A percentile compares a stretch with the other conserved stretches of the same genome.
These are phyloP conservation scores for Sarcomyxa edulis DNA, from an alignment of 768 basidiomycete genomes.

Conservation along the genomic window DNA sequence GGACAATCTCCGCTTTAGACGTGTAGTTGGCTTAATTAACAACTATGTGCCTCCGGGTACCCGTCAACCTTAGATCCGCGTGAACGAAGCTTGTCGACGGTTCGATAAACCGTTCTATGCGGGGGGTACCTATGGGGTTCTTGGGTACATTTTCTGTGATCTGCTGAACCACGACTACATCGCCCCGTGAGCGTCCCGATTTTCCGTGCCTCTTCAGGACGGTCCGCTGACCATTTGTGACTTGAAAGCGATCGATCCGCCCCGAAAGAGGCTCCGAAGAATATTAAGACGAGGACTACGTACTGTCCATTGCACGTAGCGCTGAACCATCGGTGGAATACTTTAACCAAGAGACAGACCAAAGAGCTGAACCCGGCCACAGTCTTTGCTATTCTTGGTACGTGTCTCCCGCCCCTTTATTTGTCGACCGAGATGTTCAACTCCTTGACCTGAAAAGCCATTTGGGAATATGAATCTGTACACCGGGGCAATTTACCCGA, in stretches of 20 bases:
- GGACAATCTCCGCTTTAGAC: conserved; percentile 8
- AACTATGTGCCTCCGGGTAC: background rate
- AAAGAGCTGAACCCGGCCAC: conserved; percentile 78
- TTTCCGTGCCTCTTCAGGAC: conserved; percentile 4
- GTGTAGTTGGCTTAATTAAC: conserved; percentile 1
- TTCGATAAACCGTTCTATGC: conserved; percentile 79
- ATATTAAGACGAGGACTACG: conserved; percentile 50
- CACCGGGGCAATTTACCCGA: conserved; percentile 57
- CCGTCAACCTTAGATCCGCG: conserved; percentile 63
- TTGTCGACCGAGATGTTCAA: conserved; percentile 5
- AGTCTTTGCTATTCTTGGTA: conserved; percentile 72
- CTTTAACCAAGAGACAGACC: conserved; percentile 67
- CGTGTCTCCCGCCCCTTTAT: conserved; percentile 7
- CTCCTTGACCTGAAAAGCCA: conserved; percentile 35
- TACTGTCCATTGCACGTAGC: conserved; percentile 64
- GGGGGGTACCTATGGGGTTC: conserved; percentile 86
- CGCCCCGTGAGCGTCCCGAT: conserved; percentile 55
- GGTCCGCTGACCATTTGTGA: conserved; percentile 7
- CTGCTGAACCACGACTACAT: conserved; percentile 84
- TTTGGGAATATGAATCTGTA: conserved; percentile 76
- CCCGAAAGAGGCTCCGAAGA: conserved; percentile 53
- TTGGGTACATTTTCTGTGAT: conserved; percentile 95
- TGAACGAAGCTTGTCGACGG: conserved; percentile 78
- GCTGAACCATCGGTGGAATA: conserved; percentile 63
- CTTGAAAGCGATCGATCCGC: conserved; percentile 56